Conservation (phyloP, 495 filamentous ascomycete species). For the Xylaria castorea region DNA sequence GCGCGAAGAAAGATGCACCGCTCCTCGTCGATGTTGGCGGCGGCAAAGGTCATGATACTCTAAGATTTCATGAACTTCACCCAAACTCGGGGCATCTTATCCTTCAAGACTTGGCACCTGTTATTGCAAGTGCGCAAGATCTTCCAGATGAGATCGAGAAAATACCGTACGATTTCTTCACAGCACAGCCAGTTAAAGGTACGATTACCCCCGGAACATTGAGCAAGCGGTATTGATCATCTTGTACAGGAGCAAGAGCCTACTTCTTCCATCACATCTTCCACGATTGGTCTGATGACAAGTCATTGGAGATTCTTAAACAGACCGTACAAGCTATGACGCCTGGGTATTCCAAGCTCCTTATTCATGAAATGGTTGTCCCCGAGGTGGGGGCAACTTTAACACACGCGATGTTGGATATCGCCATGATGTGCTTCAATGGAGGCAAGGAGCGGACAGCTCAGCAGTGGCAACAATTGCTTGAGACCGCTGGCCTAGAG, state of each 20-base stretch:
- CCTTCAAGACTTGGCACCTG: conserved; percentile 2
- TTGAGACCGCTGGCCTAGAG: conserved; percentile 39
- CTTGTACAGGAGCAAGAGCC: conserved; percentile 34
- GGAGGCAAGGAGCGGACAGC: conserved; percentile 37
- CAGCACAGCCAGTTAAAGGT: conserved; percentile 34
- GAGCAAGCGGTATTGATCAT: not conserved
- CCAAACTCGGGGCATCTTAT: conserved; percentile 22
- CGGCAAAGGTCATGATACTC: conserved; percentile 45
- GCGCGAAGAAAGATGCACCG: not conserved
- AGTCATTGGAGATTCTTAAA: conserved; percentile 47
- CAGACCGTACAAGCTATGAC: conserved; percentile 47
- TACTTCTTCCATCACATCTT: conserved; percentile 42
- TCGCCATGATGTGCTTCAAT: conserved; percentile 40
- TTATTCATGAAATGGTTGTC: conserved; percentile 58
- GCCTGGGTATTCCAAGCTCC: conserved; percentile 37
- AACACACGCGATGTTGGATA: conserved; percentile 31
- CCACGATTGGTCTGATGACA: conserved; percentile 28
- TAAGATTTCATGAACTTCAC: conserved; percentile 35
- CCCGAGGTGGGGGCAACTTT: conserved; percentile 41
- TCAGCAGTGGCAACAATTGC: conserved; percentile 36
- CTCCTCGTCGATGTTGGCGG: conserved; percentile 52
- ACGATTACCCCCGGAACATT: not conserved
- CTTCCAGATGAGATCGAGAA: conserved; percentile 27
- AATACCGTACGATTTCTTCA: conserved; percentile 40
- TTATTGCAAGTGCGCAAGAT: not conserved